These are phyloP conservation scores for Phytophthora brassicae DNA, from an alignment of 352 stramenopile species.

Conservation along the genomic window DNA sequence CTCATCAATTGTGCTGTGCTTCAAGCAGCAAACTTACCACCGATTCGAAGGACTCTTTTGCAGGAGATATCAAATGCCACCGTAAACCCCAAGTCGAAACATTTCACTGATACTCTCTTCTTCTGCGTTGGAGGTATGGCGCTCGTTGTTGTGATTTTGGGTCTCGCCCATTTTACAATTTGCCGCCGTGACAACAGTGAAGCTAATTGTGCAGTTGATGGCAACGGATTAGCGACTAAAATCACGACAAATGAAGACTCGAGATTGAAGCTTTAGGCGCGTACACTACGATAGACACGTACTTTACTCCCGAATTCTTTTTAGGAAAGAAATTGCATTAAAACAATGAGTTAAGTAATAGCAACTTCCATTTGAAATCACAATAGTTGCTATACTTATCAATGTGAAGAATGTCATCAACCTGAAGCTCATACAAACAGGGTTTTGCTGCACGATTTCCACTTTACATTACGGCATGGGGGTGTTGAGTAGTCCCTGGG, in stretches of 20 bases:
- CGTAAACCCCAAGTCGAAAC: background rate
- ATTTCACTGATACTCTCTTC: conserved; percentile 7
- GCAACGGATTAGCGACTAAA: conserved; percentile 11
- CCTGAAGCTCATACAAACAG: background rate
- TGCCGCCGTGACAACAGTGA: conserved; percentile 3
- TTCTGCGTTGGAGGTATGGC: conserved; percentile 20
- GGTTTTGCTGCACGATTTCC: background rate
- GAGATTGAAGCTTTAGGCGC: too few species aligned
- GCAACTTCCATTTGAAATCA: too few species aligned
- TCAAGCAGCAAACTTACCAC: background rate
- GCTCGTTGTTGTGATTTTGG: conserved; percentile 17
- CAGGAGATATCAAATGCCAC: background rate
- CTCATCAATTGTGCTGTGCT: conserved; percentile 22
- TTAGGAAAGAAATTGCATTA: background rate
- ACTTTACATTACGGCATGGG: conserved; percentile 19
- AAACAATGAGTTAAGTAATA: too few species aligned
- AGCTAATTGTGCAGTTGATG: background rate
- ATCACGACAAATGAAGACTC: background rate
- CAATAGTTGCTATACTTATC: too few species aligned
- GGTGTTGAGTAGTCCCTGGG: conserved; percentile 58
- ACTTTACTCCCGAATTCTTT: too few species aligned
- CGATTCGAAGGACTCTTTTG: background rate
- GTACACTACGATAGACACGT: too few species aligned
- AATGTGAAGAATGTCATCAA: too few species aligned
- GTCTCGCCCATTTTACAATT: conserved; percentile 18